Evolutionary conservation across 1,284 basidiomycete species (phyloP).

Genomic region (Xanthoconium separans): DNA sequence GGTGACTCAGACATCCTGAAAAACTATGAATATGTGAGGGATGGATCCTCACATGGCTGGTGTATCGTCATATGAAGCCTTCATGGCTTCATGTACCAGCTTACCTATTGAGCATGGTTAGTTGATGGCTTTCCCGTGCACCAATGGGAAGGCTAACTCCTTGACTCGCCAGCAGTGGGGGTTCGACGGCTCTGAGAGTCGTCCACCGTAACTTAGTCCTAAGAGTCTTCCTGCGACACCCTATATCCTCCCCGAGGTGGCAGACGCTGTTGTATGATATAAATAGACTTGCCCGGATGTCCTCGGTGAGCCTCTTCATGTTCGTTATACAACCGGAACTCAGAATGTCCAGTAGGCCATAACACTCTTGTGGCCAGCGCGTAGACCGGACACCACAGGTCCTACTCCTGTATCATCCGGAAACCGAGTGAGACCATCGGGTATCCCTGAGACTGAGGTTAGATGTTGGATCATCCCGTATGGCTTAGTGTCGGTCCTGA

Average conservation of each 20-base stretch:
- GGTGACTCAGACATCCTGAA: neutral
- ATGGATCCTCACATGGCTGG: neutral
- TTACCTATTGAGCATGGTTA: neutral
- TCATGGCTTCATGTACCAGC: neutral
- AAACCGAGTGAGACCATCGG: neutral
- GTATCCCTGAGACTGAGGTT: neutral
- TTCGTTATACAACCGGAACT: neutral
- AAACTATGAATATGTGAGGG: neutral
- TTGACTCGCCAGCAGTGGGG: neutral
- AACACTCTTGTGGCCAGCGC: conserved; percentile 87
- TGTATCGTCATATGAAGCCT: conserved; percentile 11
- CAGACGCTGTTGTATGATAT: conserved; percentile 6
- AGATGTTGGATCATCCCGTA: neutral
- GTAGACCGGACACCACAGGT: conserved; percentile 42
- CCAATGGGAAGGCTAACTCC: conserved; percentile 1
- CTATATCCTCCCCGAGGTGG: conserved; percentile 1
- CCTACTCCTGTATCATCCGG: neutral
- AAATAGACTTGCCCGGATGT: conserved; percentile 34
- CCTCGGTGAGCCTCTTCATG: conserved; percentile 30
- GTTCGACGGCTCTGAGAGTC: conserved; percentile 8
- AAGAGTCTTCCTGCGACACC: neutral
- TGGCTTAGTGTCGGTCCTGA: neutral
- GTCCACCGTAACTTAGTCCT: conserved; percentile 2
- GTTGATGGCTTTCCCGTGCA: neutral
- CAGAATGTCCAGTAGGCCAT: conserved; percentile 54